Conservation (phyloP, 345 rosid genomes). For the Salix dunnii region DNA sequence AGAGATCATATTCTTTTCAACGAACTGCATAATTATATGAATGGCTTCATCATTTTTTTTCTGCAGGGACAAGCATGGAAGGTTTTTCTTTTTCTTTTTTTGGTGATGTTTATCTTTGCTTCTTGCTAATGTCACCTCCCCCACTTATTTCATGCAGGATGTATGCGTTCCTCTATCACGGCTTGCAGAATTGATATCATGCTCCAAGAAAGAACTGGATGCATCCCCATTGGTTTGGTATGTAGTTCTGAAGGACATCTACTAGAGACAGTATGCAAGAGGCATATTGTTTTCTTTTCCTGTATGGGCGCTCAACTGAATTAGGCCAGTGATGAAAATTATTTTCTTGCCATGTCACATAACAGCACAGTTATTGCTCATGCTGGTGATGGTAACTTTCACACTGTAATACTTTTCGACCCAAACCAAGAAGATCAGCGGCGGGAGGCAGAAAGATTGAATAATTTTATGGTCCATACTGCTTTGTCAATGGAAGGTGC, state of each 20-base stretch:
- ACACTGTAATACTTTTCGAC: constrained; percentile 71
- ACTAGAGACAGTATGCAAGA: neutral
- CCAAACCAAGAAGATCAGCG: constrained; percentile 60
- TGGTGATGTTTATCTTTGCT: no score
- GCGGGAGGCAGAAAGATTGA: constrained; percentile 72
- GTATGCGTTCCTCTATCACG: constrained; percentile 87
- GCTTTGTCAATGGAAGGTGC: constrained; percentile 85
- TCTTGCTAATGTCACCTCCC: neutral
- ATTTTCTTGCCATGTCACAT: constrained; percentile 9
- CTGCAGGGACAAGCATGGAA: neutral
- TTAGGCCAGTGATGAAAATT: neutral
- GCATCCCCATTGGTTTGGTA: constrained; percentile 70
- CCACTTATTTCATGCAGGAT: constrained; percentile 44
- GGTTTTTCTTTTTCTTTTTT: neutral
- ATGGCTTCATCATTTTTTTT: neutral
- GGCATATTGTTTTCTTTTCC: neutral
- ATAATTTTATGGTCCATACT: constrained; percentile 66
- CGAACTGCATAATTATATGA: neutral
- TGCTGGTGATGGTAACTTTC: constrained; percentile 96
- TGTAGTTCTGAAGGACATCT: neutral
- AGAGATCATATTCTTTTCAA: neutral
- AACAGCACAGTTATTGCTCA: constrained; percentile 81
- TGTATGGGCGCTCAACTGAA: neutral
- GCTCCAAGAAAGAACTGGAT: constrained; percentile 69
- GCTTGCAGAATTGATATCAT: constrained; percentile 74